Conservation (phyloP, 306 rosid species). For the Macrotyloma uniflorum region DNA sequence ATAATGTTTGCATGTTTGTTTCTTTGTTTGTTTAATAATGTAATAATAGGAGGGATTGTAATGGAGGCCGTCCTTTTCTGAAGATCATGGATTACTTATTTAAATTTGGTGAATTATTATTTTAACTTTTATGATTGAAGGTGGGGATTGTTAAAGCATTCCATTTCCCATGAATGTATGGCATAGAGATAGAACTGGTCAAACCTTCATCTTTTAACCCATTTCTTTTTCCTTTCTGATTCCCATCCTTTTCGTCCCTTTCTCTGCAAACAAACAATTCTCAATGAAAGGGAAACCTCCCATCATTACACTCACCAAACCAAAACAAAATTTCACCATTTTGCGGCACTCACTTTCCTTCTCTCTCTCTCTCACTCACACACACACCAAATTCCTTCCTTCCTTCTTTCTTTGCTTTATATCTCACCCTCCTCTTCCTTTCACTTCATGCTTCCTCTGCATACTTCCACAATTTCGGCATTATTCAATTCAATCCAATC, state of each 20-base stretch:
- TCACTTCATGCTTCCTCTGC: not conserved
- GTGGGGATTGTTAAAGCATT: slow-evolving; percentile 44
- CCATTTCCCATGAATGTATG: slow-evolving; percentile 28
- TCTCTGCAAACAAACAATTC: slow-evolving; percentile 50
- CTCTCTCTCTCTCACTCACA: no score
- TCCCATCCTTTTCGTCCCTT: slow-evolving; percentile 69
- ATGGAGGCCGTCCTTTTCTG: slow-evolving; percentile 42
- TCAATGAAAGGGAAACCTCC: slow-evolving; percentile 44
- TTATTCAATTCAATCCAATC: slow-evolving; percentile 4
- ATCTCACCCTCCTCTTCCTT: not conserved
- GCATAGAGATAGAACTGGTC: slow-evolving; percentile 60
- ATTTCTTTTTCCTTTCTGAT: slow-evolving; percentile 57
- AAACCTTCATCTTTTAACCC: slow-evolving; percentile 47
- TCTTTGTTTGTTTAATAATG: slow-evolving; percentile 20
- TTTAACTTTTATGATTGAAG: slow-evolving; percentile 21
- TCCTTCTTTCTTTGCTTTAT: no score
- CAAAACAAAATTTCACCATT: slow-evolving; percentile 60
- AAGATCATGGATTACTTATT: slow-evolving; percentile 31
- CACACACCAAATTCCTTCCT: no score
- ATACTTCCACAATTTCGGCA: slow-evolving; percentile 33
- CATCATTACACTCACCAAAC: slow-evolving; percentile 58
- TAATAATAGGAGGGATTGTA: slow-evolving; percentile 12
- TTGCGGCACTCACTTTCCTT: slow-evolving; percentile 45
- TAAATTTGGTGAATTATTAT: slow-evolving; percentile 32
- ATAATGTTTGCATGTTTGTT: slow-evolving; percentile 35